These are phyloP conservation scores for Aquilaria agallochum DNA, from an alignment of 441 rosid species.

Conservation along the genomic window DNA sequence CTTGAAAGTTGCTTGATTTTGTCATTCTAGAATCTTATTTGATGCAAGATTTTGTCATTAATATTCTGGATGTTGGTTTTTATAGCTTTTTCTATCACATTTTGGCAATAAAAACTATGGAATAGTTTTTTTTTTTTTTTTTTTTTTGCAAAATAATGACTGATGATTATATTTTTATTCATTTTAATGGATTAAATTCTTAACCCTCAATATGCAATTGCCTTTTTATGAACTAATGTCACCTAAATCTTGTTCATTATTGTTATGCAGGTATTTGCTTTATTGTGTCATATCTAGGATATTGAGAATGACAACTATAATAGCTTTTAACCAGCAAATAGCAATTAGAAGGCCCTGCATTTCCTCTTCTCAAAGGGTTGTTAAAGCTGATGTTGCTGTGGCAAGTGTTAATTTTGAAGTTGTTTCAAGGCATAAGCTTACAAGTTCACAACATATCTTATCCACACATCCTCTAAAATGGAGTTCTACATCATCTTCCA, in stretches of 20 bases:
- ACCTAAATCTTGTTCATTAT: neutral
- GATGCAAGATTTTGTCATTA: too few species aligned
- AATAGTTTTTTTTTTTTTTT: too few species aligned
- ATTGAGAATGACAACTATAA: constrained; percentile 23
- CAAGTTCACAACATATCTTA: constrained; percentile 33
- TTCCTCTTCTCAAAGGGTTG: constrained; percentile 21
- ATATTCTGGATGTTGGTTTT: too few species aligned
- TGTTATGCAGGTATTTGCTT: neutral
- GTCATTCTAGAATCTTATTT: neutral
- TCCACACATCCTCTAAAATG: constrained; percentile 20
- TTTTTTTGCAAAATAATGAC: too few species aligned
- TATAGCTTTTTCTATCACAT: too few species aligned
- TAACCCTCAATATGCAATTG: neutral
- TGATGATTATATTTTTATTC: too few species aligned
- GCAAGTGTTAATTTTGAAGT: constrained; percentile 21
- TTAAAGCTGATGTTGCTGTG: constrained; percentile 17
- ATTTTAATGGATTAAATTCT: neutral
- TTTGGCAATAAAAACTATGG: too few species aligned
- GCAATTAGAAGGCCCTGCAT: constrained; percentile 29
- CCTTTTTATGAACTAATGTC: too few species aligned
- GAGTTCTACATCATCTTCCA: constrained; percentile 16
- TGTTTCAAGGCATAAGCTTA: constrained; percentile 32
- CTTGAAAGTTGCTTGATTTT: too few species aligned
- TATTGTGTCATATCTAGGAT: neutral
- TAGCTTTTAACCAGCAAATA: constrained; percentile 21